These are phyloP conservation scores for Citrullus mucosospermus DNA, from an alignment of 306 rosid species.

Conservation along the genomic window DNA sequence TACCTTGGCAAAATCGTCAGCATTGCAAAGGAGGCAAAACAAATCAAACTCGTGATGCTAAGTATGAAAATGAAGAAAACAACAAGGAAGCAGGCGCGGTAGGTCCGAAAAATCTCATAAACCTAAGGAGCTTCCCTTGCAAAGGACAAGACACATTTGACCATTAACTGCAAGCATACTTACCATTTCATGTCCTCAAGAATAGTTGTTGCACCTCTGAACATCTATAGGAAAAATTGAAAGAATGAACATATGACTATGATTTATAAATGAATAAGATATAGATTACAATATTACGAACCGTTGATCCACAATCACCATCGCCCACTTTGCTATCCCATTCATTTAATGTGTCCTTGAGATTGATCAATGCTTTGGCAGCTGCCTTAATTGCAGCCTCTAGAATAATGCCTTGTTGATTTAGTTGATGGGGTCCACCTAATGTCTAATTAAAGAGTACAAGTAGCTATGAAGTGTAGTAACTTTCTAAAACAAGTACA, in stretches of 20 bases:
- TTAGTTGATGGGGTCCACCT: conserved; percentile 50
- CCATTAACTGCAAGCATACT: conserved; percentile 14
- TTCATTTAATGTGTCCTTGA: conserved; percentile 61
- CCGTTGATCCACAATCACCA: conserved; percentile 97
- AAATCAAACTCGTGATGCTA: too few relatives aligned
- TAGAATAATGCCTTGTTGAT: conserved; percentile 56
- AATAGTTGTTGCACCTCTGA: conserved; percentile 71
- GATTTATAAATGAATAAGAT: conserved; percentile 1
- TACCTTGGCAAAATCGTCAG: too few relatives aligned
- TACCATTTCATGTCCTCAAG: conserved; percentile 72
- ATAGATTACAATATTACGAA: conserved; percentile 27
- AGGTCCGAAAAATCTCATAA: too few relatives aligned
- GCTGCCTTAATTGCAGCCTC: conserved; percentile 76
- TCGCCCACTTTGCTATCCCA: conserved; percentile 96
- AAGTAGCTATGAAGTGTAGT: neutral
- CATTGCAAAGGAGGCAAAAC: too few relatives aligned
- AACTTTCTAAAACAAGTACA: neutral
- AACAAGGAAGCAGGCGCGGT: too few relatives aligned
- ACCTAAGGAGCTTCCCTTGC: too few relatives aligned
- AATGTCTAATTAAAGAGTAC: conserved; percentile 34
- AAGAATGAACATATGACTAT: conserved; percentile 14
- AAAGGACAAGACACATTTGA: too few relatives aligned
- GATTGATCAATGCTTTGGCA: conserved; percentile 53
- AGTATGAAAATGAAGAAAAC: too few relatives aligned
- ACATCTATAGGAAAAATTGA: conserved; percentile 41